Base-by-base conservation (phyloP, 2,329 filamentous ascomycete species). In the Exophiala sp. region DNA sequence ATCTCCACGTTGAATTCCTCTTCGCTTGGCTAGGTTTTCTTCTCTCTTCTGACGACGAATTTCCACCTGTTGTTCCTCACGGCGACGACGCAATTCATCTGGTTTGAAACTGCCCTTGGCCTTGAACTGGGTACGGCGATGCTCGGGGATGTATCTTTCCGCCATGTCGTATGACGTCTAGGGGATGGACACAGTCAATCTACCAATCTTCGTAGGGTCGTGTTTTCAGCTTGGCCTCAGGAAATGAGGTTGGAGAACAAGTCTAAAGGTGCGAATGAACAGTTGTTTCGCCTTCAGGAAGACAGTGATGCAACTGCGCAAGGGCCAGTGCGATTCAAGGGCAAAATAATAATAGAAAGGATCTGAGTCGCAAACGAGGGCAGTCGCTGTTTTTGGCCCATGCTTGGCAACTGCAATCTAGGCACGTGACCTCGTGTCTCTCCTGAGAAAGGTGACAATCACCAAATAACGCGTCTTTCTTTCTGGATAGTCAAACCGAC, bases 111-210 rank as follows among this genome's bases (percentile, higher is more conserved):
- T 90, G 77, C 89, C 92, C 84, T 96, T 96, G 52, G 94, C 94
- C 87, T 99, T 99, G 86, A 96, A 99, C 79, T 96, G 91, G 64
- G 90, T 96, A 72, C 94, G 91, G 75, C 94, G 91, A 81, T 99
- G 94, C 80, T 99, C 94, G 74, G 94, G 94, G 70, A 99, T 99
- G 80, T 96, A 99, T 70, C 94, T 89, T 75, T 99, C 94, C 75
- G 94, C 88, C 94, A 99, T 99, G 78, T 67, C 86, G 66, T 65
- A 43, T 63, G 65, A 63, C 55, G 65, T 63, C 65, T 65, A 47
- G 41, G 47, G 46, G 48, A 54, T 43, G 32, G 33, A 50, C 47
- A 50, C 29, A 52, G n/a, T 36, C 20, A 29, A 16, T 24, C 24
- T 33, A 21, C 18, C 16, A 21, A 39, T 34, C 16, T 14, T 24